Percentiles rank a stretch among this genome's conserved stretches.
phyloP scores from a whole-genome alignment of 2,329 filamentous ascomycete genomes.

The Microcyclosporella mali region DNA sequence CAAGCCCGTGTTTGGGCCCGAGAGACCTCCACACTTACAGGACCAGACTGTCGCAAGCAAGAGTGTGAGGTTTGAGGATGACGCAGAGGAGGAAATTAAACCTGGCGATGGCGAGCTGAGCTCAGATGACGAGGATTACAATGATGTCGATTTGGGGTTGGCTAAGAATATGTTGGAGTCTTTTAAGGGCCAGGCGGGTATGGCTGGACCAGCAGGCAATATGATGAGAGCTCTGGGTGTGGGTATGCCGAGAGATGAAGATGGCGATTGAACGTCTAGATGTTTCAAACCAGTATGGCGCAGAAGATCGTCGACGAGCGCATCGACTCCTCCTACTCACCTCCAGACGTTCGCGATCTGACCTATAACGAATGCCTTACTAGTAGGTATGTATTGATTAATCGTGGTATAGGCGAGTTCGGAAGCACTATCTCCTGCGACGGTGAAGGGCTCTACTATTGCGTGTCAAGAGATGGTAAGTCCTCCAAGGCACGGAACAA shows the following conservation, averaged over 20 bases:
- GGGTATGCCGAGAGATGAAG: slow-evolving; percentile 72
- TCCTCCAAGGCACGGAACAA: too few species aligned
- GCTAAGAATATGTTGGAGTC: slow-evolving; percentile 87
- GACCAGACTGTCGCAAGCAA: slow-evolving; percentile 6
- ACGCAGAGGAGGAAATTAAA: slow-evolving; percentile 39
- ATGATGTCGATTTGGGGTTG: slow-evolving; percentile 78
- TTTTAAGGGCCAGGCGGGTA: slow-evolving; percentile 82
- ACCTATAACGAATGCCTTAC: too few species aligned
- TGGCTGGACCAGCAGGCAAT: slow-evolving; percentile 80
- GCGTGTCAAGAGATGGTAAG: too few species aligned
- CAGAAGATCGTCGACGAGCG: too few species aligned
- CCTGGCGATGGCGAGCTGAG: slow-evolving; percentile 28
- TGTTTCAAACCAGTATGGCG: slow-evolving; percentile 7
- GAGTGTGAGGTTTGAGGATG: slow-evolving; percentile 25
- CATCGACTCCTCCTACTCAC: slow-evolving; percentile 1
- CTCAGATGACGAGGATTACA: slow-evolving; percentile 48
- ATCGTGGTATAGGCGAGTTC: too few species aligned
- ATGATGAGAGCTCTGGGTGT: slow-evolving; percentile 82
- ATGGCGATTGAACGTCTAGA: slow-evolving; percentile 26
- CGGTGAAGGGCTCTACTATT: too few species aligned
- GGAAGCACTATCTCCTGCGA: too few species aligned
- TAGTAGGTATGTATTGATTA: too few species aligned
- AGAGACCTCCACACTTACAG: slow-evolving; percentile 24
- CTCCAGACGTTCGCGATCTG: slow-evolving; percentile 6
- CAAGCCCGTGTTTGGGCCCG: slow-evolving; percentile 26